Percentiles rank a stretch among this genome's conserved stretches.
Evolutionary conservation across 2,329 filamentous ascomycete genomes (phyloP).

Genomic region (Coniochaeta pulveracea): DNA sequence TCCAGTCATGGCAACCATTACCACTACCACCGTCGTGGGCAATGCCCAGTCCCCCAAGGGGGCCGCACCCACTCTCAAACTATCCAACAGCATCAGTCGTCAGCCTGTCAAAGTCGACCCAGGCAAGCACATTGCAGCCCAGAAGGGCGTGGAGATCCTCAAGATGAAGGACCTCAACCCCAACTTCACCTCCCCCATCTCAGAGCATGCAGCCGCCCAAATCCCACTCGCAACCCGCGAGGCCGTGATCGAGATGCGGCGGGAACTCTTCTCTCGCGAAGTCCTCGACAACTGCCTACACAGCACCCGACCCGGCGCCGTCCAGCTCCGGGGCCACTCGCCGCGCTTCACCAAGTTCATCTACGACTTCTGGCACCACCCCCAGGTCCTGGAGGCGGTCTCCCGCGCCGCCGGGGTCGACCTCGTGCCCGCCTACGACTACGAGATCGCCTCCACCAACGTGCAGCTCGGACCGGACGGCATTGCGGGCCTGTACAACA

Average conservation of each 20-base stretch:
- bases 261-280: slow-evolving; percentile 12
- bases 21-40: too few relatives aligned
- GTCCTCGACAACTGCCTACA: slow-evolving; percentile 19
- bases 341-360: slow-evolving; percentile 20
- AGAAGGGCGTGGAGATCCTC: too few relatives aligned
- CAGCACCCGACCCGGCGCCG: slow-evolving; percentile 15
- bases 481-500: slow-evolving; percentile 12
- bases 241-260: slow-evolving; percentile 11
- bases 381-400: slow-evolving; percentile 39
- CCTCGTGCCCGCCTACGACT: slow-evolving; percentile 42
- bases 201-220: slow-evolving; percentile 17
- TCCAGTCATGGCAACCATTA: too few relatives aligned
- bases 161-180: slow-evolving; percentile 13
- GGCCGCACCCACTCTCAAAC: too few relatives aligned
- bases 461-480: slow-evolving; percentile 20
- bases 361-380: slow-evolving; percentile 36
- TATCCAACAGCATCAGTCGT: too few relatives aligned
- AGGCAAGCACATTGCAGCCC: too few relatives aligned
- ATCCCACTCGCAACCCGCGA: slow-evolving; percentile 17
- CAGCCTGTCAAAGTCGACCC: too few relatives aligned
- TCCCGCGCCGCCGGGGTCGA: slow-evolving; percentile 47
- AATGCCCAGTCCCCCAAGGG: too few relatives aligned
- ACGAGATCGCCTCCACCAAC: slow-evolving; percentile 48
- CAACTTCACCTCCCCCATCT: slow-evolving; percentile 11
- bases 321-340: slow-evolving; percentile 17